Conservation (phyloP, 495 filamentous ascomycete genomes). For the Aspergillus cristatus region DNA sequence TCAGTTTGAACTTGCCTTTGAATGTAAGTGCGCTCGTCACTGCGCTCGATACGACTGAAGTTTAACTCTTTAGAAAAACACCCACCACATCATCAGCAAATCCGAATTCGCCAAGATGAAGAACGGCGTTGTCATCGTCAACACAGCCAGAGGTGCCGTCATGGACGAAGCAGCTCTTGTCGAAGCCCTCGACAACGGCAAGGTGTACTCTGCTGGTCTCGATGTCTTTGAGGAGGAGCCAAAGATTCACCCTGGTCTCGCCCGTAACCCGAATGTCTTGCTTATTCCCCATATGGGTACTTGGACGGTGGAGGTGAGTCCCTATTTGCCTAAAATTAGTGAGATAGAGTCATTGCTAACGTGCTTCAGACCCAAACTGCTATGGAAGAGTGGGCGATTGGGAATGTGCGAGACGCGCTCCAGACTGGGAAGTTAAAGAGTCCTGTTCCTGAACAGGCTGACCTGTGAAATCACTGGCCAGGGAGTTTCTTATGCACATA, state of each 20-base stretch:
- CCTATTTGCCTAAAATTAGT: not conserved
- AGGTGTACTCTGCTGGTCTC: conserved; percentile 51
- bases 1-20: conserved; percentile 68
- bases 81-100: conserved; percentile 56
- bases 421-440: conserved; percentile 47
- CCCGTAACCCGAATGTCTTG: conserved; percentile 50
- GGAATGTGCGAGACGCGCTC: conserved; percentile 48
- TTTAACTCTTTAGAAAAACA: conserved; percentile 39
- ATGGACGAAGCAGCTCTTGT: conserved; percentile 67
- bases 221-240: conserved; percentile 68
- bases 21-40: conserved; percentile 46
- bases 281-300: conserved; percentile 66
- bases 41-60: too few species aligned
- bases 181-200: conserved; percentile 49
- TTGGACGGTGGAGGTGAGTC: conserved; percentile 51
- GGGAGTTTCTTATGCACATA: too few species aligned
- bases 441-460: conserved; percentile 49
- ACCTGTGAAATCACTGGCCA: conserved; percentile 29
- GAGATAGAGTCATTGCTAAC: not conserved
- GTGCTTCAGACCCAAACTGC: conserved; percentile 41
- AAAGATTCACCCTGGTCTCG: conserved; percentile 50
- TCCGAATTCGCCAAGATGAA: conserved; percentile 62
- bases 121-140: conserved; percentile 59
- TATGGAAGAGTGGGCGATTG: conserved; percentile 60
- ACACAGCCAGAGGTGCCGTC: conserved; percentile 60